These are phyloP conservation scores for Plenodomus biglobosus DNA, from an alignment of 2,329 filamentous ascomycete species.

Conservation along the genomic window DNA sequence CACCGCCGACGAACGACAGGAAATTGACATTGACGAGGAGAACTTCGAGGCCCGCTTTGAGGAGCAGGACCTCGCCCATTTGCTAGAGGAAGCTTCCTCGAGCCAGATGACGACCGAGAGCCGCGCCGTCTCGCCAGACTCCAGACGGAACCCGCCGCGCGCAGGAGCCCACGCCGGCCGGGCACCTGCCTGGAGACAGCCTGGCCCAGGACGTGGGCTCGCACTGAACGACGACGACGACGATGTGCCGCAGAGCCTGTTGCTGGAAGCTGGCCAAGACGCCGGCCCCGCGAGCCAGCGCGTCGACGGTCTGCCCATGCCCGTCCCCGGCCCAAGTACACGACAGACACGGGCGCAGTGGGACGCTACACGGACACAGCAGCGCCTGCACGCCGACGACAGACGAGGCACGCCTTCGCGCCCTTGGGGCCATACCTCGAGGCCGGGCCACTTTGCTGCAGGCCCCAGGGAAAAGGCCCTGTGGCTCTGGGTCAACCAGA, in stretches of 20 bases:
- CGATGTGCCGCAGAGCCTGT: constrained; percentile 61
- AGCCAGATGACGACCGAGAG: constrained; percentile 53
- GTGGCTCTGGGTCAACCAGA: constrained; percentile 91
- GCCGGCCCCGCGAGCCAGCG: constrained; percentile 26
- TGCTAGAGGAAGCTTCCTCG: constrained; percentile 54
- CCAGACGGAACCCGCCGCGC: constrained; percentile 32
- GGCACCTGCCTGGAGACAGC: constrained; percentile 43
- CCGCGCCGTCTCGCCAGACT: constrained; percentile 40
- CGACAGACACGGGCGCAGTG: constrained; percentile 52
- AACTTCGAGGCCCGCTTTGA: constrained; percentile 55
- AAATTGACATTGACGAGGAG: constrained; percentile 54
- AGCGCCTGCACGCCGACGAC: constrained; percentile 46
- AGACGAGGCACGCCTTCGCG: constrained; percentile 14
- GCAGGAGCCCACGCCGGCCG: constrained; percentile 34
- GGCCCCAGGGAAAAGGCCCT: constrained; percentile 76
- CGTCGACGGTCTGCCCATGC: constrained; percentile 42
- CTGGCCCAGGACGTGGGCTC: constrained; percentile 18
- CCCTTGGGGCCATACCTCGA: constrained; percentile 25
- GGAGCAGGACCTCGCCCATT: constrained; percentile 59
- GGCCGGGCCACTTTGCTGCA: constrained; percentile 36
- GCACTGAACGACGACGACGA: constrained; percentile 55
- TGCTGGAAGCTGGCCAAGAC: constrained; percentile 57
- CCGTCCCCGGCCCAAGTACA: constrained; percentile 49
- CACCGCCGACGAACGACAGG: constrained; percentile 50
- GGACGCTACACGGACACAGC: constrained; percentile 52